Base-by-base conservation (phyloP, 805 yeast genomes). In the Priceomyces castillae region DNA sequence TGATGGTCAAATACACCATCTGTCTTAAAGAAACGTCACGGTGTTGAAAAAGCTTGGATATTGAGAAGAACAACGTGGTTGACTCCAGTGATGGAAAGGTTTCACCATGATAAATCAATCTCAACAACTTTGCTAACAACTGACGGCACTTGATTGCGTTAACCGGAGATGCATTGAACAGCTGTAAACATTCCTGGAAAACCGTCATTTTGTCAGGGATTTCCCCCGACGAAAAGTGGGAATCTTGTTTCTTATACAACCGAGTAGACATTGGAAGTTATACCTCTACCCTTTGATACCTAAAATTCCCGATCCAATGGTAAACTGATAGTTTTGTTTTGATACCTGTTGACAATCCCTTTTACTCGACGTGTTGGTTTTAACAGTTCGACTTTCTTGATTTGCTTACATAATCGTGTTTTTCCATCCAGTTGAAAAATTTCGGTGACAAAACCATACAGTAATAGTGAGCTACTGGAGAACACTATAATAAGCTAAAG, bases 201-300 rank as follows among this genome's bases (percentile, higher is more conserved):
- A 94, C 90, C 9, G 97, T 84, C 98, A 94, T 94, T 69, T 90
- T 90, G 69, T 94, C 98, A 44, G 96, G 95, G 54, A 78, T 65
- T 26, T 75, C 71, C 44, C 84, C 82, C 39, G 84, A 73, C 16
- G 56, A 47, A 43, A 78, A 61, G 43, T 60, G 61, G 61, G 86
- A 89, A 59, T 90, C 97, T 67, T 77, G 80, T 71, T 87, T 86
- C 72, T 89, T 90, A 69, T 87, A 89, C 36, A 86, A 74, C 52
- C 74, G 81, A 30, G 95, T 81, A 37, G 97, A 89, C 97, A 89
- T 89, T 23, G n/a, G 19, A 6, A 34, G 30, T 11, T 18, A 15
- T 23, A 12, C 30, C 20, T 37, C 40, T 26, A 37, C 40, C 31
- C 40, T 37, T 25, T 46, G 41, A 51, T 14, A 20, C 17, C 37